A percentile compares a stretch with the other conserved stretches of the same genome.
Evolutionary conservation across 108 stramenopile species (phyloP).

Genomic region (Nitzschia inconspicua): DNA sequence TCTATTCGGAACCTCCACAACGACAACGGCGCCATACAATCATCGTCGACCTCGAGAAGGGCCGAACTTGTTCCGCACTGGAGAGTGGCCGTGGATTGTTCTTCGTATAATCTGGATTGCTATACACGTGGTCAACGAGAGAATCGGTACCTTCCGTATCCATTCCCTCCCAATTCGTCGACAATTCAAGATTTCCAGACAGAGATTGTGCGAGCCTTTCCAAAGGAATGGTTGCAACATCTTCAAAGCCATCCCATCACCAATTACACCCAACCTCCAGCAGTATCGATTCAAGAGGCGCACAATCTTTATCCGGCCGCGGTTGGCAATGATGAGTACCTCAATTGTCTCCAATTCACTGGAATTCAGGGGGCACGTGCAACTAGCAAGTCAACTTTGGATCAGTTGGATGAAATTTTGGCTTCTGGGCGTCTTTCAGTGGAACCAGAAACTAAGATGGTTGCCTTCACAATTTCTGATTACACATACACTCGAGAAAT

Average conservation of each 20-base stretch:
- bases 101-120: slow-evolving; percentile 2
- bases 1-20: no score
- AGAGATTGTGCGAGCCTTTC: not conserved
- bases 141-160: slow-evolving; percentile 2
- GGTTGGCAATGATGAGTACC: not conserved
- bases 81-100: slow-evolving; percentile 6
- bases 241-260: slow-evolving; percentile 2
- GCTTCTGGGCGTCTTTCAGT: not conserved
- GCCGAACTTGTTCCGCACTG: no score
- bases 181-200: not conserved
- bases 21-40: no score
- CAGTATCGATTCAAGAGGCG: not conserved
- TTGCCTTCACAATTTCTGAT: slow-evolving; percentile 44
- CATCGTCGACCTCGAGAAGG: no score
- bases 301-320: slow-evolving; percentile 1
- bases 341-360: not conserved
- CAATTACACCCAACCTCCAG: no score
- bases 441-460: slow-evolving; percentile 22
- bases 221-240: not conserved
- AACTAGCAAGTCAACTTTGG: not conserved
- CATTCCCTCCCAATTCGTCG: not conserved
- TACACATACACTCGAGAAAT: slow-evolving; percentile 35
- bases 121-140: not conserved
- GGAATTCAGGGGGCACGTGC: no score
- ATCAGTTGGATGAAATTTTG: not conserved